Base-by-base conservation (phyloP, 441 rosid genomes). In the Gossypium davidsonii region DNA sequence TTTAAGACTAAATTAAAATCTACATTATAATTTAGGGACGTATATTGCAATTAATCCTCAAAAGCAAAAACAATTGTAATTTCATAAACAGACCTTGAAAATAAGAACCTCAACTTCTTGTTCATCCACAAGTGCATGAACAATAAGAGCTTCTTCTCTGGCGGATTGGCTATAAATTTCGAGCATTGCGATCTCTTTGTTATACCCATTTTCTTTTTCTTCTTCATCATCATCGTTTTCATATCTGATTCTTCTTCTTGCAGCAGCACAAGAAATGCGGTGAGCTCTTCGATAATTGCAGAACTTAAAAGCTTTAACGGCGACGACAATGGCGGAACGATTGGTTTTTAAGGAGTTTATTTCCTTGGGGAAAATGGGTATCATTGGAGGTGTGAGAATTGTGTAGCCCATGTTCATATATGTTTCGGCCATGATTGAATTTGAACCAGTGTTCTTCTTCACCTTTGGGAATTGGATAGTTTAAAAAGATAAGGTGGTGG, bases 111-210 rank as follows among this genome's bases (percentile, higher is more conserved):
- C 62, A 11, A 58, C 62, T 58, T 85, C 79, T 73, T 85, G 78
- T 0, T 73, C 87, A 58, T 91, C 96, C 11, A 91, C 82, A 7
- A 12, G 12, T 9, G 94, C 94, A 3, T 85, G 89, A n/a, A 90
- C 92, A 6, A 93, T 72, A 3, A 93, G 85, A 10, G 93, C 97
- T 80, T 93, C 98, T 15, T 79, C 87, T 84, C 83, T 83, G 1
- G 84, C 82, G 28, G 87, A 72, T 25, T 83, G 90, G 64, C 81
- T 86, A 71, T 93, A 91, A 6, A 58, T 10, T 77, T 93, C 97
- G 53, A 93, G 60, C 84, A 77, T 67, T 14, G 83, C 87, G 31
- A 90, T 82, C 80, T 89, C 93, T 77, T 84, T 79, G 25, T 91
- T 90, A 73, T 87, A 79, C 21, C 88, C 88, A 3, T 80, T 64